These are phyloP conservation scores for Sugiyamaella castrensis DNA, from an alignment of 1,139 yeast genomes.

Conservation along the genomic window DNA sequence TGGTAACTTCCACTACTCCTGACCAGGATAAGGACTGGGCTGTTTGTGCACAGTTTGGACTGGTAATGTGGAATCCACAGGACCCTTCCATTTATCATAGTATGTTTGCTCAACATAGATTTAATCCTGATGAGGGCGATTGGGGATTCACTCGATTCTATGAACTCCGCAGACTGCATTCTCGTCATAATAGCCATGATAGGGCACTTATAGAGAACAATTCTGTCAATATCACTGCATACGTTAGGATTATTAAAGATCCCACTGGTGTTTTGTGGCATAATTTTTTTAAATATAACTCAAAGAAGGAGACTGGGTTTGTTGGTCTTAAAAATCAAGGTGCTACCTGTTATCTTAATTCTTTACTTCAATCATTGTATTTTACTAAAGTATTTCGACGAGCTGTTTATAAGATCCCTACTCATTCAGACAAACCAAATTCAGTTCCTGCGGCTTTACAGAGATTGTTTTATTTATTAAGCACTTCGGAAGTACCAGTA, in stretches of 20 bases:
- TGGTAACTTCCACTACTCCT: slow-evolving; percentile 19
- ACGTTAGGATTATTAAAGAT: slow-evolving; percentile 75
- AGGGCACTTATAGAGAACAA: slow-evolving; percentile 54
- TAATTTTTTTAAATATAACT: slow-evolving; percentile 77
- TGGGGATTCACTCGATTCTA: slow-evolving; percentile 92
- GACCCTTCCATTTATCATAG: slow-evolving; percentile 57
- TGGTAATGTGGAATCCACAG: slow-evolving; percentile 79
- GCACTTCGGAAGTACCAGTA: slow-evolving; percentile 69
- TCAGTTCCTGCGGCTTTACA: slow-evolving; percentile 82
- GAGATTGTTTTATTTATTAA: slow-evolving; percentile 75
- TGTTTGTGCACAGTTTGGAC: slow-evolving; percentile 86
- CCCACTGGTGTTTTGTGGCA: slow-evolving; percentile 95
- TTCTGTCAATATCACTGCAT: slow-evolving; percentile 68
- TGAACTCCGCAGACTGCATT: slow-evolving; percentile 52
- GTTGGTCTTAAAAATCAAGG: slow-evolving; percentile 96
- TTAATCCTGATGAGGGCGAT: slow-evolving; percentile 70
- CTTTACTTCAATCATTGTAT: slow-evolving; percentile 83
- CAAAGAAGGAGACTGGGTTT: slow-evolving; percentile 81
- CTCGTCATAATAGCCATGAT: slow-evolving; percentile 27
- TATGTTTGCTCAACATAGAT: slow-evolving; percentile 79
- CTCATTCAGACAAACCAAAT: slow-evolving; percentile 53
- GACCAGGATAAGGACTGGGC: slow-evolving; percentile 57
- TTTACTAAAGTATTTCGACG: slow-evolving; percentile 80
- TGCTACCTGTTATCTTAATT: slow-evolving; percentile 94
- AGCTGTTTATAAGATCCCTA: slow-evolving; percentile 86